Base-by-base conservation (phyloP, 768 basidiomycete species). In the Kwoniella europaea region DNA sequence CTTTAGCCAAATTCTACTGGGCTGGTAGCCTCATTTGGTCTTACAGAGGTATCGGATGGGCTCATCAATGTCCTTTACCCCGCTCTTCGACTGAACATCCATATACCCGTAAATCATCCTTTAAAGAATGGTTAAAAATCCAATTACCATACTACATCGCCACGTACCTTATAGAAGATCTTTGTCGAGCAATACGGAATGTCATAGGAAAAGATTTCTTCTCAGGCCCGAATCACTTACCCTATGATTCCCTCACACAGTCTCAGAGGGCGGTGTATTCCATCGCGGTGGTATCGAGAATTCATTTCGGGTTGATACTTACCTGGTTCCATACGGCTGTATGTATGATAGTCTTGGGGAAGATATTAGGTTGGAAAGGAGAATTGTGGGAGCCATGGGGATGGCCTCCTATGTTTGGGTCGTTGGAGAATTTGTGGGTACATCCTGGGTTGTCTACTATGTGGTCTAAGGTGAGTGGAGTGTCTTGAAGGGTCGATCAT, bases 331-430 rank as follows among this genome's bases (percentile, higher is more conserved):
- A 5, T 12, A 50, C 16, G 15, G 46, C 44, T n/a, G 22, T 72
- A 13, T 50, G 62, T 2, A 52, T 65, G 29, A 73, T 79, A 16
- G 16, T 27, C 7, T 22, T 78, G 7, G 79, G 79, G 5, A 76
- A 76, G 1, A 6, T 72, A 2, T 18, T 79, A 43, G 76, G 74
- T 4, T 76, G 74, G 74, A 72, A 79, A 46, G 74, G 72, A 2
- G 77, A 81, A 44, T 52, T 75, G 62, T 79, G 66, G 60, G 69
- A 63, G 29, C 77, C 77, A 10, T 81, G 74, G 74, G 79, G 79
- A 13, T 79, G 72, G 70, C 74, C 79, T 10, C 79, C 79, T 56
- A 27, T 77, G 4, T 77, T 79, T 63, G 79, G 77, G 7, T 58
- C 46, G 15, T 43, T 77, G 35, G 27, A 42, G 1, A 71, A 81